These are phyloP conservation scores for Drechslerella dactyloides DNA, from an alignment of 2,329 filamentous ascomycete species.

Conservation along the genomic window DNA sequence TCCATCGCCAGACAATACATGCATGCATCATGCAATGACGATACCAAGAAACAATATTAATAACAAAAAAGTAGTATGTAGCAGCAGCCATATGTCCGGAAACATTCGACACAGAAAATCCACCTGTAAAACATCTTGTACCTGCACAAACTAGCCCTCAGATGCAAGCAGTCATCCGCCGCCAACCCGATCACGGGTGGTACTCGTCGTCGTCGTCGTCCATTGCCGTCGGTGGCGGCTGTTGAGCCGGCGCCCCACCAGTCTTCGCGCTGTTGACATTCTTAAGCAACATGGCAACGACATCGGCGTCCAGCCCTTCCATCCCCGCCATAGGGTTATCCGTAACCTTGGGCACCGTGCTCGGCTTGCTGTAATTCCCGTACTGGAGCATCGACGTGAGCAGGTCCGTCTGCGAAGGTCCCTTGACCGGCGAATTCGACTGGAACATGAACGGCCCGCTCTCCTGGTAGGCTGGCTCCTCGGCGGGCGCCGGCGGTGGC, in stretches of 20 bases:
- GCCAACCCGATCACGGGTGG: conserved; percentile 26
- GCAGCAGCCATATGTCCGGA: too few species aligned
- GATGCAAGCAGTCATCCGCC: not conserved
- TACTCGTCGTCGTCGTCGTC: conserved; percentile 55
- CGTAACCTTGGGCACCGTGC: conserved; percentile 60
- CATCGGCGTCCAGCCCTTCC: conserved; percentile 67
- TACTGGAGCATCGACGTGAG: conserved; percentile 58
- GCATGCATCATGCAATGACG: too few species aligned
- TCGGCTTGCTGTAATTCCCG: conserved; percentile 59
- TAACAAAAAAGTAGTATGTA: too few species aligned
- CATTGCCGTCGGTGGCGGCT: conserved; percentile 41
- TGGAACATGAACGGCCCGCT: conserved; percentile 57
- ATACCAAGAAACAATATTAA: too few species aligned
- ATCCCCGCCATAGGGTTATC: conserved; percentile 62
- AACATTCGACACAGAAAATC: too few species aligned
- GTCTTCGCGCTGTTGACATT: conserved; percentile 53
- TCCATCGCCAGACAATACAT: too few species aligned
- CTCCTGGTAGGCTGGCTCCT: conserved; percentile 57
- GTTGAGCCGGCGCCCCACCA: conserved; percentile 45
- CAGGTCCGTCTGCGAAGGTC: conserved; percentile 54
- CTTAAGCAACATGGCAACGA: conserved; percentile 66
- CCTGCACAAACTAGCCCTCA: too few species aligned
- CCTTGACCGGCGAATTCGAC: conserved; percentile 56
- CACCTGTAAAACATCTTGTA: too few species aligned
- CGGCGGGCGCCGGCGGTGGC: conserved; percentile 68